Conservation (phyloP, 2,329 filamentous ascomycete species). For the Cladosporium sp. region DNA sequence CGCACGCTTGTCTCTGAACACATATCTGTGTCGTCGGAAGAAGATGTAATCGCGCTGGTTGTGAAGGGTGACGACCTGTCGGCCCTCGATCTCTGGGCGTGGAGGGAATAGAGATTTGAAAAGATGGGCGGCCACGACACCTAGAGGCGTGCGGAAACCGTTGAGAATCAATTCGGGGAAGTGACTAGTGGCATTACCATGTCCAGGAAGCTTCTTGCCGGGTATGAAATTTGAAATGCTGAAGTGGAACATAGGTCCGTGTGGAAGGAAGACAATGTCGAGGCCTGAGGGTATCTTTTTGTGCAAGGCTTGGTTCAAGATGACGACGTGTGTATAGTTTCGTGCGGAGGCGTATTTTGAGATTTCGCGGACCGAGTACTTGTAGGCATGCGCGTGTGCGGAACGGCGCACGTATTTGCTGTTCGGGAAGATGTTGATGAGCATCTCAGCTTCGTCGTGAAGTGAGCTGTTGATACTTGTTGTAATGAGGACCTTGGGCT, state of each 20-base stretch:
- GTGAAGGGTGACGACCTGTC: conserved; percentile 87
- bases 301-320: conserved; percentile 76
- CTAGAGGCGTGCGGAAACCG: conserved; percentile 90
- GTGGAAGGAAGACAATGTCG: conserved; percentile 77
- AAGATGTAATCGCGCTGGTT: conserved; percentile 98
- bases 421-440: conserved; percentile 79
- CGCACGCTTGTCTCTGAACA: conserved; percentile 82
- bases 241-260: conserved; percentile 90
- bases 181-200: conserved; percentile 85
- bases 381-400: conserved; percentile 77
- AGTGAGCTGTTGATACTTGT: conserved; percentile 85
- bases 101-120: conserved; percentile 78
- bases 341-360: conserved; percentile 76
- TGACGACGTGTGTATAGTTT: conserved; percentile 76
- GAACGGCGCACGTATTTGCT: conserved; percentile 78
- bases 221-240: conserved; percentile 86
- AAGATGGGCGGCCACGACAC: conserved; percentile 78
- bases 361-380: conserved; percentile 90
- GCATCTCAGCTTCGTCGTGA: conserved; percentile 73
- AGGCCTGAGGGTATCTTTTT: conserved; percentile 78
- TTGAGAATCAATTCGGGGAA: conserved; percentile 88
- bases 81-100: conserved; percentile 74
- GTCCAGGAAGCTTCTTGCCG: conserved; percentile 79
- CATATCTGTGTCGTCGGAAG: conserved; percentile 80
- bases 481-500: conserved; percentile 85